Base-by-base conservation (phyloP, 2,329 filamentous ascomycete species). In the Penicillium sclerotiorum region DNA sequence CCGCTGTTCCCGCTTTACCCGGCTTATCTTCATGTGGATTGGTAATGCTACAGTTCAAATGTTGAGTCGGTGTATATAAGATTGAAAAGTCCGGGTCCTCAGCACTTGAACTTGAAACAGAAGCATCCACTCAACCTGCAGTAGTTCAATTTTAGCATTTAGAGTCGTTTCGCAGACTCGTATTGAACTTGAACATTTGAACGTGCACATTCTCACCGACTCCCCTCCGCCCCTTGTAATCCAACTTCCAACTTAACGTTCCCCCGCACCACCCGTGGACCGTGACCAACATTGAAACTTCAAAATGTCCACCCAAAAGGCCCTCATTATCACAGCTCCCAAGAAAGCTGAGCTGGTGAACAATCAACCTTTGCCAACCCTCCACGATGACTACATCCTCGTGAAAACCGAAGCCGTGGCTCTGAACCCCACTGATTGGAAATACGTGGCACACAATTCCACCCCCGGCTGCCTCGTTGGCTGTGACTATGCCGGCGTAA, bases 341-440 rank as follows among this genome's bases (percentile, higher is more conserved):
- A 4, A 27, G 17, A 6, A 30, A 17, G 39, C 23, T 4, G 27
- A n/a, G 5, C 9, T 42, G 8, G 11, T 30, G 1, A 21, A 5
- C 8, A 25, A 42, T 17, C 25, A 17, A 3, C n/a, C 39, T 13
- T 20, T 30, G 15, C 39, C 39, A 4, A 17, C 23, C 8, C 39
- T 42, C 6, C 39, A 25, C 17, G 12, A 42, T 5, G 23, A 42
- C 11, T 25, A 42, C 15, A 42, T 42, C 18, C 23, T 30, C 2
- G 39, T 42, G 17, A 42, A 32, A 21, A 13, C 8, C 3, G 39
- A 25, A 13, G 23, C 23, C 11, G 39, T 42, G 15, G 39, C 39
- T 21, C 23, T 42, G 4, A 42, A 42, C 12, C 39, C 39, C 20
- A 21, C 39, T 8, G 39, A 42, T 13, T 42, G 39, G 39, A 42